These are phyloP conservation scores for Trichoderma citrinoviride DNA, from an alignment of 2,329 filamentous ascomycete species.

Conservation along the genomic window DNA sequence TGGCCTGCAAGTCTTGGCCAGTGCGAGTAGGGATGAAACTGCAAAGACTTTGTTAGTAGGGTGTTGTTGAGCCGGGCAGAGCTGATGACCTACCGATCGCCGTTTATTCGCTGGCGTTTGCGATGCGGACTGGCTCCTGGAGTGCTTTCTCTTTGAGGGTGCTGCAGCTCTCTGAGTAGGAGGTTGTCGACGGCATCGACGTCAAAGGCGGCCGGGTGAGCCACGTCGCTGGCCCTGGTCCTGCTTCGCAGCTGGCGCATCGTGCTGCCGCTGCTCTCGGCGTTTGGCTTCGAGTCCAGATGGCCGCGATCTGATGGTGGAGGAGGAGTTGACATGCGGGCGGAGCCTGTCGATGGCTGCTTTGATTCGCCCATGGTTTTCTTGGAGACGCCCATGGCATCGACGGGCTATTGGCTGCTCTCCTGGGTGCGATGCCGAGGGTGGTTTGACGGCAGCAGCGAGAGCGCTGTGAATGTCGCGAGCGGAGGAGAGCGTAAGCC, in stretches of 20 bases:
- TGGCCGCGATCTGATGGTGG: constrained; percentile 44
- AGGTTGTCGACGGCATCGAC: constrained; percentile 51
- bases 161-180: constrained; percentile 51
- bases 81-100: constrained; percentile 51
- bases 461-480: no score
- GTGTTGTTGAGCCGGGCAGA: background rate
- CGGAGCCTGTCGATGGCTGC: constrained; percentile 34
- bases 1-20: constrained; percentile 89
- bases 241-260: constrained; percentile 38
- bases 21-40: constrained; percentile 95
- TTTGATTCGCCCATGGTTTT: constrained; percentile 35
- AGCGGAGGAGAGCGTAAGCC: background rate
- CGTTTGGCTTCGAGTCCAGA: constrained; percentile 42
- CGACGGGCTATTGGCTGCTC: constrained; percentile 25
- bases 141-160: constrained; percentile 51
- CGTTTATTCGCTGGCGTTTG: constrained; percentile 60
- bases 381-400: constrained; percentile 36
- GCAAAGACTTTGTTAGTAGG: constrained; percentile 28
- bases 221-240: constrained; percentile 37
- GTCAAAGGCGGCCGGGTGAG: constrained; percentile 44
- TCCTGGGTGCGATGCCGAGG: background rate
- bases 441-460: background rate
- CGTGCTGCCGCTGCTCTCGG: constrained; percentile 33
- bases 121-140: constrained; percentile 54
- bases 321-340: constrained; percentile 45